Conservation (phyloP, 176 grass and related monocot genomes). For the Phoenix dactylifera region DNA sequence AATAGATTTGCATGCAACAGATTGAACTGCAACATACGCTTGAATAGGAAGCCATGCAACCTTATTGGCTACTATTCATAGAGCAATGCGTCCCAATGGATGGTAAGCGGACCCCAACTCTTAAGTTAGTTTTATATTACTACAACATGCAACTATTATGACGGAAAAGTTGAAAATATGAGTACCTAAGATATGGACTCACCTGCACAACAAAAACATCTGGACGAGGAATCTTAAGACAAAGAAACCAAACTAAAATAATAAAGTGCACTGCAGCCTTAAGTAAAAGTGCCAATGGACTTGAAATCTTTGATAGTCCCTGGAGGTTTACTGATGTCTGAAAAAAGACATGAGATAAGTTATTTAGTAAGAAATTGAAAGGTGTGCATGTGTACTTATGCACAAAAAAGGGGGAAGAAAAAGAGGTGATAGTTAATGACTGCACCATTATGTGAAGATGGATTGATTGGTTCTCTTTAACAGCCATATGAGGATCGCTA, state of each 20-base stretch:
- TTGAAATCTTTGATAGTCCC: slow-evolving; percentile 79
- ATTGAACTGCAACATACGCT: too few relatives aligned
- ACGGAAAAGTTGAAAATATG: not conserved
- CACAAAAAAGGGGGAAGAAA: too few relatives aligned
- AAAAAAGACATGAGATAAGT: not conserved
- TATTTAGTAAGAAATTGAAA: not conserved
- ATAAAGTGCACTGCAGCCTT: slow-evolving; percentile 79
- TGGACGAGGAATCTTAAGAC: slow-evolving; percentile 76
- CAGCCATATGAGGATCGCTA: slow-evolving; percentile 68
- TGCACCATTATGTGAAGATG: slow-evolving; percentile 73
- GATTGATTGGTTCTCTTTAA: slow-evolving; percentile 64
- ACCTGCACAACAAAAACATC: slow-evolving; percentile 90
- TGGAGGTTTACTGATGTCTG: slow-evolving; percentile 68
- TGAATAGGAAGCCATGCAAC: too few relatives aligned
- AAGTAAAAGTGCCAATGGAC: slow-evolving; percentile 63
- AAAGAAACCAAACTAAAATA: slow-evolving; percentile 74
- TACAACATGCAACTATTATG: not conserved
- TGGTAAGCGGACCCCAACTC: too few relatives aligned
- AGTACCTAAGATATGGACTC: slow-evolving; percentile 4
- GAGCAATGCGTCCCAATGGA: too few relatives aligned
- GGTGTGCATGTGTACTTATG: too few relatives aligned
- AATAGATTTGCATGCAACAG: too few relatives aligned
- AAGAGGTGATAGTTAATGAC: too few relatives aligned
- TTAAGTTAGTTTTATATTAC: not conserved
- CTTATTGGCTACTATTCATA: too few relatives aligned